phyloP scores from a whole-genome alignment of 202 grass and related monocot genomes.

The Brachypodium distachyon region DNA sequence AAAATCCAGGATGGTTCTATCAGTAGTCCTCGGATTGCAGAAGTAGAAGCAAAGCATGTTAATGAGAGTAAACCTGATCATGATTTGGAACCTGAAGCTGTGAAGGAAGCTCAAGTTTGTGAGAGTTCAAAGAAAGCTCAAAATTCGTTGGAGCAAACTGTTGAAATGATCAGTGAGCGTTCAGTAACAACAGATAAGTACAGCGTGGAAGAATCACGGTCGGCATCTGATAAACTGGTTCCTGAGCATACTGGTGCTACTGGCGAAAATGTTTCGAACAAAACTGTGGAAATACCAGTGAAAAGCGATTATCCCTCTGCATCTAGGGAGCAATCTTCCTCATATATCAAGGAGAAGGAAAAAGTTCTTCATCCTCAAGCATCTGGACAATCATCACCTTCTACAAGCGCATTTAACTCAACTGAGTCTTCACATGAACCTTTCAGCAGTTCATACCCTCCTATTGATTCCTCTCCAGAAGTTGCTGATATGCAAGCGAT shows the following conservation, averaged over 20 bases:
- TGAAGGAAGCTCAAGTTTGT: slow-evolving; percentile 45
- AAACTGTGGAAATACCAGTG: slow-evolving; percentile 35
- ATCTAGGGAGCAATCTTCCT: slow-evolving; percentile 33
- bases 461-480: slow-evolving; percentile 42
- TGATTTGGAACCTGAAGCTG: slow-evolving; percentile 36
- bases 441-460: slow-evolving; percentile 28
- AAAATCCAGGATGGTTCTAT: slow-evolving; percentile 36
- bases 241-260: slow-evolving; percentile 25
- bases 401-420: slow-evolving; percentile 52
- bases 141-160: slow-evolving; percentile 37
- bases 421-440: slow-evolving; percentile 55
- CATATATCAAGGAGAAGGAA: slow-evolving; percentile 44
- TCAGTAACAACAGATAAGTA: slow-evolving; percentile 47
- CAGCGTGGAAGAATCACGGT: slow-evolving; percentile 44
- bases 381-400: slow-evolving; percentile 41
- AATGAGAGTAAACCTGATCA: slow-evolving; percentile 33
- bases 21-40: slow-evolving; percentile 20
- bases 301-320: slow-evolving; percentile 38
- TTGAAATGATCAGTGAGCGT: slow-evolving; percentile 49
- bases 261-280: slow-evolving; percentile 48
- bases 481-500: slow-evolving; percentile 48
- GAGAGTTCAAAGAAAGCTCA: slow-evolving; percentile 38
- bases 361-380: slow-evolving; percentile 53
- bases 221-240: slow-evolving; percentile 14
- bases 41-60: slow-evolving; percentile 37